A percentile compares a stretch with the other conserved stretches of the same genome.
These are phyloP conservation scores for Brassica cretica DNA, from an alignment of 345 rosid genomes.

Conservation along the genomic window DNA sequence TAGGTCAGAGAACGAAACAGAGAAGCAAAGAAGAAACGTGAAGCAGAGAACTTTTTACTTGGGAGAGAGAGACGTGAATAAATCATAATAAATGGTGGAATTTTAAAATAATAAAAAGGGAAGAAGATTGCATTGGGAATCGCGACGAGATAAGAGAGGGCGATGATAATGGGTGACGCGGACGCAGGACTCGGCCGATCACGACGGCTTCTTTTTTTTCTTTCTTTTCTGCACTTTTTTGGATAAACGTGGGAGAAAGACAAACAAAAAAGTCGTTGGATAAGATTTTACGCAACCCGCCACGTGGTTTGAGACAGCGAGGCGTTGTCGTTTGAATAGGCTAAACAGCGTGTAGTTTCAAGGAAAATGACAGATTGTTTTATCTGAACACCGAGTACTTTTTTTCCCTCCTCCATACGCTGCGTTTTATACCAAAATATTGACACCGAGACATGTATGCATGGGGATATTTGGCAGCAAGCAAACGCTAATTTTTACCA, in stretches of 20 bases:
- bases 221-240: background rate
- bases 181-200: conserved; percentile 35
- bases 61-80: conserved; percentile 16
- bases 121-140: conserved; percentile 33
- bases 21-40: conserved; percentile 33
- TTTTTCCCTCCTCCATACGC: background rate
- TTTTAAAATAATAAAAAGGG: background rate
- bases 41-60: conserved; percentile 34
- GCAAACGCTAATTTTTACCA: background rate
- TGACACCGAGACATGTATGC: background rate
- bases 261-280: conserved; percentile 18
- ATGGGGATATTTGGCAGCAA: background rate
- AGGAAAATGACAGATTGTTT: background rate
- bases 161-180: conserved; percentile 31
- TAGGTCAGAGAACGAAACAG: conserved; percentile 12
- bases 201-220: conserved; percentile 23
- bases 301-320: conserved; percentile 23
- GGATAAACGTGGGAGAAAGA: conserved; percentile 4
- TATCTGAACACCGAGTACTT: background rate
- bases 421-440: background rate
- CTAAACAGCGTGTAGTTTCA: conserved; percentile 10
- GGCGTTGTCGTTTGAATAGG: background rate
- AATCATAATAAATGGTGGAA: background rate
- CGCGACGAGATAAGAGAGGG: conserved; percentile 38
- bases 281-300: conserved; percentile 31